Percentiles rank a stretch among this genome's conserved stretches.
phyloP scores from a whole-genome alignment of 2,329 filamentous ascomycete species.

The Cladobotryum protrusum region DNA sequence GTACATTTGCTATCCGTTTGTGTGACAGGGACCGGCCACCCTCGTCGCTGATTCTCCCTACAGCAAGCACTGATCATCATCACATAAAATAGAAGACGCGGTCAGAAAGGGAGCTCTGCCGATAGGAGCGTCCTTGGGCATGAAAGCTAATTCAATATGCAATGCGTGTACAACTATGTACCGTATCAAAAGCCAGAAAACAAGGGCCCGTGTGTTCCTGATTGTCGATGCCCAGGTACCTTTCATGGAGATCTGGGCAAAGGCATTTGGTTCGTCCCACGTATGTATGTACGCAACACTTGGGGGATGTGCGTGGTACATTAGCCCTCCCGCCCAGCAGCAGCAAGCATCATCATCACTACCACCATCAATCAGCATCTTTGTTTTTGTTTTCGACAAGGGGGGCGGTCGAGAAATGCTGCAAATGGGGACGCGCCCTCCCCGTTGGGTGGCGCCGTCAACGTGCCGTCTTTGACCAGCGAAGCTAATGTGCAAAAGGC shows the following conservation, averaged over 20 bases:
- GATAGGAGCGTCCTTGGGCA: slow-evolving; percentile 9
- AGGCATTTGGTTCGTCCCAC: background rate
- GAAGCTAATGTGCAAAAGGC: background rate
- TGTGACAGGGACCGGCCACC: slow-evolving; percentile 2
- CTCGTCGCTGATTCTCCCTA: slow-evolving; percentile 7
- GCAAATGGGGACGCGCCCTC: background rate
- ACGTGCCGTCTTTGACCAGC: background rate
- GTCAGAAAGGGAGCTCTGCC: slow-evolving; percentile 9
- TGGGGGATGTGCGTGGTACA: slow-evolving; percentile 8
- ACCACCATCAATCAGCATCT: background rate
- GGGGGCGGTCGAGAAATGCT: background rate
- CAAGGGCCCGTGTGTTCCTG: too few relatives aligned
- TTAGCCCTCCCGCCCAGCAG: slow-evolving; percentile 18
- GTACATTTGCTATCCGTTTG: background rate
- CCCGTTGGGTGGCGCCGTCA: background rate
- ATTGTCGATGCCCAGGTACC: background rate
- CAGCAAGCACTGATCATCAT: slow-evolving; percentile 9
- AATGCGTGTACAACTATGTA: background rate
- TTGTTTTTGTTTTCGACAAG: background rate
- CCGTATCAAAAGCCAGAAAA: background rate
- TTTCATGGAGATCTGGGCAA: slow-evolving; percentile 4
- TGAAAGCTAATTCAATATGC: slow-evolving; percentile 1
- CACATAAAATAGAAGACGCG: slow-evolving; percentile 6
- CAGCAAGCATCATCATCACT: background rate
- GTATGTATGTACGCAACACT: background rate